These are phyloP conservation scores for Zygosaccharomyces bisporus DNA, from an alignment of 805 yeast genomes.

Conservation along the genomic window DNA sequence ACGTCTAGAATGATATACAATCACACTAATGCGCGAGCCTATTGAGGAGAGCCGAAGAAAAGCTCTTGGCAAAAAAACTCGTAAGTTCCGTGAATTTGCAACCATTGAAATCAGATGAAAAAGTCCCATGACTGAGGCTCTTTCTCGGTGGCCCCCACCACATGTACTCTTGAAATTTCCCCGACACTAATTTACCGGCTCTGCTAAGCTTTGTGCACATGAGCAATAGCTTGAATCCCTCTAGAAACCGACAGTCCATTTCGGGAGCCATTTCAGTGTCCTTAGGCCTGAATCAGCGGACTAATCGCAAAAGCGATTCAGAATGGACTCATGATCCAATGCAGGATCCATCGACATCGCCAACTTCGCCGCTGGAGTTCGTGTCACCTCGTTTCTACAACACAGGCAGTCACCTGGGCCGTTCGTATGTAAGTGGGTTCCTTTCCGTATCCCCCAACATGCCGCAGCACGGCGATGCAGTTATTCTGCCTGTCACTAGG, in stretches of 20 bases:
- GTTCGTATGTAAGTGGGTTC: constrained; percentile 30
- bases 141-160: neutral
- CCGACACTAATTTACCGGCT: neutral
- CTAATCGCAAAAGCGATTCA: constrained; percentile 1
- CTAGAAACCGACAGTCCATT: constrained; percentile 17
- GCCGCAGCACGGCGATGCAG: constrained; percentile 8
- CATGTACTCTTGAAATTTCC: neutral
- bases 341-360: neutral
- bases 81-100: constrained; percentile 1
- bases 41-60: no score
- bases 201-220: neutral
- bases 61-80: constrained; percentile 1
- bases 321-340: neutral
- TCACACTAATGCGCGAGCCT: no score
- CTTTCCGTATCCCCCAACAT: constrained; percentile 23
- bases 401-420: constrained; percentile 24
- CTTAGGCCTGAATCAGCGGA: constrained; percentile 28
- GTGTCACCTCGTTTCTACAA: constrained; percentile 11
- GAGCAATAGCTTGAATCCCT: constrained; percentile 4
- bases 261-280: constrained; percentile 35
- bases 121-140: constrained; percentile 1
- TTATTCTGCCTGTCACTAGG: constrained; percentile 16
- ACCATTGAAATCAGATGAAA: neutral
- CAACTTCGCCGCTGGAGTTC: neutral
- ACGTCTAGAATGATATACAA: no score